These are phyloP conservation scores for Trichoderma endophyticum DNA, from an alignment of 2,329 filamentous ascomycete genomes.

Conservation along the genomic window DNA sequence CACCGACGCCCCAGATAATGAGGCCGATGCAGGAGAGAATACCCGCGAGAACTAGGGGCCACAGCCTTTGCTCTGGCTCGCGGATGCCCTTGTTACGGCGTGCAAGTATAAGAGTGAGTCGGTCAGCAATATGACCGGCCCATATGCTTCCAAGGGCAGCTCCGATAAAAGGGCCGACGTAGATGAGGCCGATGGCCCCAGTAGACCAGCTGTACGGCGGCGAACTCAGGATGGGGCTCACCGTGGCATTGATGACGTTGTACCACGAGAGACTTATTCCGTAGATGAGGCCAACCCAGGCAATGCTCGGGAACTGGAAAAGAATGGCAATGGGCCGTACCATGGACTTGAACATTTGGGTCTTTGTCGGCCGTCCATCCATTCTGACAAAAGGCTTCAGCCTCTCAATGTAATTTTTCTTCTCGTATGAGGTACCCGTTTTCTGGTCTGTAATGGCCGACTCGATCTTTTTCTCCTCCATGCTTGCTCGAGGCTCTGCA, in stretches of 20 bases:
- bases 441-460: neutral
- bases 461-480: neutral
- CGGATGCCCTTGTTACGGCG: constrained; percentile 35
- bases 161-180: constrained; percentile 29
- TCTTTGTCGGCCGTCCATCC: neutral
- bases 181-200: neutral
- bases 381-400: neutral
- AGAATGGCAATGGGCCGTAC: neutral
- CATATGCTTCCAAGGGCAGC: neutral
- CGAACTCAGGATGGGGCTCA: neutral
- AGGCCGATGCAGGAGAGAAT: constrained; percentile 41
- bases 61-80: constrained; percentile 36
- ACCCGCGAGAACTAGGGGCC: constrained; percentile 32
- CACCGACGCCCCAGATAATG: constrained; percentile 48
- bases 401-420: neutral
- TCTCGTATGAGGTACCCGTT: neutral
- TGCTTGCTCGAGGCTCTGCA: neutral
- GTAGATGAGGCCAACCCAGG: neutral
- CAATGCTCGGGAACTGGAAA: neutral
- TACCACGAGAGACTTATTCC: neutral
- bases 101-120: constrained; percentile 31
- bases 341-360: neutral
- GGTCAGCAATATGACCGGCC: constrained; percentile 30
- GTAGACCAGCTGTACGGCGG: neutral
- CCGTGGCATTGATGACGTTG: neutral